A percentile compares a stretch with the other conserved stretches of the same genome.
phyloP scores from a whole-genome alignment of 805 yeast genomes.

The Candida dajiaensis region DNA sequence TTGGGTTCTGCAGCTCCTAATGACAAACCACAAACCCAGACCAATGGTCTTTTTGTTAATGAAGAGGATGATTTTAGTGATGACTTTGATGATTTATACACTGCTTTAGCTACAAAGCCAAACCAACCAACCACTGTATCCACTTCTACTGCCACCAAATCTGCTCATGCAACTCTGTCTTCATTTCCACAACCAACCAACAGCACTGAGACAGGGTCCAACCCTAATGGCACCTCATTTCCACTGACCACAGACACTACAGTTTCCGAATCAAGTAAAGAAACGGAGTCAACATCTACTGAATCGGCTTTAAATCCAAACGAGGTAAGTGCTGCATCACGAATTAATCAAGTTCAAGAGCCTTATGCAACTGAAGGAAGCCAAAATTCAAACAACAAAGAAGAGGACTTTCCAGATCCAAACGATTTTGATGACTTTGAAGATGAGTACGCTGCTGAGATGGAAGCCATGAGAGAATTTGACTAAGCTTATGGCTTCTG shows the following conservation, averaged over 20 bases:
- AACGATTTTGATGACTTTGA: constrained; percentile 11
- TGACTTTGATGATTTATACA: constrained; percentile 22
- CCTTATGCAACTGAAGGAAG: background rate
- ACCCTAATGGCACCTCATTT: too few relatives aligned
- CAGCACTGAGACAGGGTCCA: background rate
- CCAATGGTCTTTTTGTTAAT: constrained; percentile 2
- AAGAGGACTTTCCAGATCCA: constrained; percentile 5
- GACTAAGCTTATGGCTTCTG: background rate
- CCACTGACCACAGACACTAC: too few relatives aligned
- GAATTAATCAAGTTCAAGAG: background rate
- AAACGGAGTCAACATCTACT: background rate
- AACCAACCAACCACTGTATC: background rate
- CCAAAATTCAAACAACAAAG: background rate
- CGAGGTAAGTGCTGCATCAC: background rate
- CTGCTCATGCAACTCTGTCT: background rate
- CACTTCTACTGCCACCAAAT: background rate
- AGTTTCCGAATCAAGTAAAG: background rate
- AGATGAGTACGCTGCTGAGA: constrained; percentile 20
- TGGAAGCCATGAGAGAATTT: constrained; percentile 17
- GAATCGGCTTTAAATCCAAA: background rate
- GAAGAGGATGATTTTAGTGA: constrained; percentile 1
- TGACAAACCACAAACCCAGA: background rate
- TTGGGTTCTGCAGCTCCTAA: background rate
- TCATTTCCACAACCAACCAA: background rate
- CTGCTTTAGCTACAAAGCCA: constrained; percentile 15